phyloP scores from a whole-genome alignment of 2,329 filamentous ascomycete genomes.

The Aspergillus udagawae region DNA sequence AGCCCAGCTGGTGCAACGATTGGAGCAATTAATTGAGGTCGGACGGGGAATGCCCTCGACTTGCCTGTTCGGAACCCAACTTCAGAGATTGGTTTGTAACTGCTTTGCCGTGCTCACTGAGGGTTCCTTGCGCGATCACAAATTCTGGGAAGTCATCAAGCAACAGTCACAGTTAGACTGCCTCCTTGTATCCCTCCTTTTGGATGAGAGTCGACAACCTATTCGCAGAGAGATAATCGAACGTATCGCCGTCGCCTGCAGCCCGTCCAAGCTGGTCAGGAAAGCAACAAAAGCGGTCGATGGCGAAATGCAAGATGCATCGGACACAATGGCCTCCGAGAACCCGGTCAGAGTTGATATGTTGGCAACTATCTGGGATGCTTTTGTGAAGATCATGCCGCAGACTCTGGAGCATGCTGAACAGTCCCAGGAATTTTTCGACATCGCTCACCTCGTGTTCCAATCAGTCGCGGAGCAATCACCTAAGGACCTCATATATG shows the following conservation, averaged over 20 bases:
- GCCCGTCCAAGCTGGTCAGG: constrained; percentile 28
- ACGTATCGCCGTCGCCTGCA: constrained; percentile 36
- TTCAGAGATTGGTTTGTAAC: constrained; percentile 38
- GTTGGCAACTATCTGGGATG: constrained; percentile 44
- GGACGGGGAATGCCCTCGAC: constrained; percentile 15
- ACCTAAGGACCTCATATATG: constrained; percentile 33
- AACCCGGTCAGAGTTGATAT: constrained; percentile 34
- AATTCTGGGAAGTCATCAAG: constrained; percentile 45
- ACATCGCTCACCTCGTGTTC: constrained; percentile 41
- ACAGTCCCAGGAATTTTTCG: constrained; percentile 45
- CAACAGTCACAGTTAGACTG: constrained; percentile 32
- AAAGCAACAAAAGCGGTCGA: constrained; percentile 15
- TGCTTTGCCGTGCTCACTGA: constrained; percentile 49
- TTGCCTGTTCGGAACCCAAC: constrained; percentile 13
- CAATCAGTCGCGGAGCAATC: constrained; percentile 39
- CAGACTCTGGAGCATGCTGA: constrained; percentile 33
- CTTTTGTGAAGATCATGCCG: constrained; percentile 39
- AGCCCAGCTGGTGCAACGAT: constrained; percentile 29
- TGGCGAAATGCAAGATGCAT: constrained; percentile 13
- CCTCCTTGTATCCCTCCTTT: constrained; percentile 40
- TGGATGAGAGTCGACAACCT: constrained; percentile 40
- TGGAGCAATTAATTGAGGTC: constrained; percentile 34
- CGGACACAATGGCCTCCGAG: constrained; percentile 15
- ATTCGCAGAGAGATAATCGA: constrained; percentile 39
- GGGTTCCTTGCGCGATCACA: constrained; percentile 44